Evolutionary conservation across 2,329 filamentous ascomycete species (phyloP), one percentile per base, ranked within the genome.

Genomic region (Escovopsis sp.): DNA sequence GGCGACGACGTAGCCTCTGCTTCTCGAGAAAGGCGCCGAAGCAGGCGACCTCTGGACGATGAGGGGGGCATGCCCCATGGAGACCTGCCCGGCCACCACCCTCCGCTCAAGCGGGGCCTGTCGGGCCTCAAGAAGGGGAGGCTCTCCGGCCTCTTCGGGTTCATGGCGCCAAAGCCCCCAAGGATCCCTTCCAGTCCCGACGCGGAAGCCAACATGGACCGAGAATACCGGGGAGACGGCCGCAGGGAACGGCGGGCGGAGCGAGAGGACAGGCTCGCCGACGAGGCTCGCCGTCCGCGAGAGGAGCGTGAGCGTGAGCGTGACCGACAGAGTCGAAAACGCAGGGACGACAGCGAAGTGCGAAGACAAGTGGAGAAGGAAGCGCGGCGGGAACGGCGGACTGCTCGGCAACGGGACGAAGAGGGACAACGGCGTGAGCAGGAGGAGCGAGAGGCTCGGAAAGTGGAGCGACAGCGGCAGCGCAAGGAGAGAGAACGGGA

Each of bases 211-310:
- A 72, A 76, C 13, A 61, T 65, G 21, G 72, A 77, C 11, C 61
- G 65, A 18, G 78, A 81, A 50, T 72, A 16, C 2, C 34, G 69
- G 16, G 68, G 73, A 33, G 68, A 67, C 31, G 72, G 71, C 21
- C 73, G 74, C 38, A 72, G 77, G n/a, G 69, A 68, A 37, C 68
- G 63, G 35, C 68, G 66, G 13, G 65, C 68, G 2, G 70, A 75
- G 38, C 60, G 57, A 7, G 59, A 61, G 6, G 48, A 47, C 3
- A 48, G 44, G 28, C 38, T 36, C 9, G 44, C 42, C 18, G 70
- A 76, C 36, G 74, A 78, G 34, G 61, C 67, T 5, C 69, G 70
- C 31, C 62, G 61, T 21, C 62, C 61, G 6, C 73, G 72, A 44
- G 71, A 76, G 13, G 70, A 72, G 31, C 60, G 64, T 15, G 62